Conservation (phyloP, 257 asterid genomes). For the Nicotiana attenuata region DNA sequence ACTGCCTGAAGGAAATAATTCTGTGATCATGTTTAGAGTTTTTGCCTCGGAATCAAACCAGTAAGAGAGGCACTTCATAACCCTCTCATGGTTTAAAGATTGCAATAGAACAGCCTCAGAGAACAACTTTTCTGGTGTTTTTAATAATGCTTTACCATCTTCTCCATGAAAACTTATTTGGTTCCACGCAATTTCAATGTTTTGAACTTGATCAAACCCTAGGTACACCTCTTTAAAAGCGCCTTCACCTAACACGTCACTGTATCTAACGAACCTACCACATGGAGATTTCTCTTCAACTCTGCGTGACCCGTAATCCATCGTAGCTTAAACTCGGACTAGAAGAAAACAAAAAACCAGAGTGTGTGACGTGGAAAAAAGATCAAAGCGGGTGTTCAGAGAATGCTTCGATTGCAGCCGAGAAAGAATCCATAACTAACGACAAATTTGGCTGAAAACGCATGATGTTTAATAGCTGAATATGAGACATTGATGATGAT, state of each 20-base stretch:
- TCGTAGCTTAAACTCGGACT: constrained; percentile 13
- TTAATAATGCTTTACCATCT: background rate
- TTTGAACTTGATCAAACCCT: constrained; percentile 24
- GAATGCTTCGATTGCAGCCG: constrained; percentile 55
- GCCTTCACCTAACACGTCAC: background rate
- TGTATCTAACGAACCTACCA: background rate
- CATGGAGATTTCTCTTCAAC: background rate
- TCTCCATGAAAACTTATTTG: constrained; percentile 21
- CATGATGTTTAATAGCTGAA: background rate
- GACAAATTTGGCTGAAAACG: background rate
- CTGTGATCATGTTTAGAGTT: constrained; percentile 28
- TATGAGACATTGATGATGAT: background rate
- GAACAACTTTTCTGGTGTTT: constrained; percentile 2
- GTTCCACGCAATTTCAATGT: constrained; percentile 36
- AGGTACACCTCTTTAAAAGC: constrained; percentile 30
- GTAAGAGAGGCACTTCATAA: constrained; percentile 31
- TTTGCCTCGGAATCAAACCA: constrained; percentile 33
- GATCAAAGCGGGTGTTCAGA: constrained; percentile 30
- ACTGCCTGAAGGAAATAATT: constrained; percentile 38
- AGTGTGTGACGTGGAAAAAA: background rate
- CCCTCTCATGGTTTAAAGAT: constrained; percentile 28
- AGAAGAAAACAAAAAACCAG: background rate
- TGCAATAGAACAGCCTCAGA: constrained; percentile 31
- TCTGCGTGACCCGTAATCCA: background rate
- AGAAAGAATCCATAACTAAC: constrained; percentile 40